A percentile compares a stretch with the other conserved stretches of the same genome.
phyloP scores from a whole-genome alignment of 441 rosid species.

The Jatropha multifida region DNA sequence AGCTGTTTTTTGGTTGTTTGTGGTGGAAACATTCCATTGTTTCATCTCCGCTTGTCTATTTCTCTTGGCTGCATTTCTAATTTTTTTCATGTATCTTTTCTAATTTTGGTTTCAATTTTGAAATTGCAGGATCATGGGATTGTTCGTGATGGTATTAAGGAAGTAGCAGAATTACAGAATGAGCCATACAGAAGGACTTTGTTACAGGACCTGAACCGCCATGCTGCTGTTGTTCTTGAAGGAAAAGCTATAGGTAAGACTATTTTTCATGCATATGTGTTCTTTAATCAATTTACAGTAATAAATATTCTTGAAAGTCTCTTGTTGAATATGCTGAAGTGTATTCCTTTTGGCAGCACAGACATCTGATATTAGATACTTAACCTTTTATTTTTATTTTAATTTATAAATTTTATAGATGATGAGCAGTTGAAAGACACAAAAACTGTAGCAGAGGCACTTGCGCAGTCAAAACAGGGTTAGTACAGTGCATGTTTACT shows the following conservation, averaged over 20 bases:
- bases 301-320: conserved; percentile 8
- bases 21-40: background rate
- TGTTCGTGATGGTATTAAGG: conserved; percentile 66
- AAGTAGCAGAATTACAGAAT: conserved; percentile 49
- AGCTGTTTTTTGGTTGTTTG: background rate
- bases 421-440: conserved; percentile 73
- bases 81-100: background rate
- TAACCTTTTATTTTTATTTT: conserved; percentile 11
- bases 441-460: conserved; percentile 81
- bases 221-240: conserved; percentile 93
- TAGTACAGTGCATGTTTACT: conserved; percentile 23
- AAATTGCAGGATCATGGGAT: conserved; percentile 76
- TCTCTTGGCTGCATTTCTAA: background rate
- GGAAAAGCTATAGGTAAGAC: conserved; percentile 74
- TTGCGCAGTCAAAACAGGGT: conserved; percentile 71
- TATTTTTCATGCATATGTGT: conserved; percentile 24
- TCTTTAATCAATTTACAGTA: conserved; percentile 14
- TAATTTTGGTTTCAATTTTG: conserved; percentile 14
- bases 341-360: conserved; percentile 12
- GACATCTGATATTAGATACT: conserved; percentile 10
- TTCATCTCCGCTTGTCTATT: conserved; percentile 4
- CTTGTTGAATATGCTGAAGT: background rate
- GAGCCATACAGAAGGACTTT: conserved; percentile 69
- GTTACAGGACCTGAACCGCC: conserved; percentile 81
- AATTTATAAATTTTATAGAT: conserved; percentile 40